Evolutionary conservation across 768 basidiomycete genomes (phyloP).

Genomic region (Coprinellus aureogranulatus): DNA sequence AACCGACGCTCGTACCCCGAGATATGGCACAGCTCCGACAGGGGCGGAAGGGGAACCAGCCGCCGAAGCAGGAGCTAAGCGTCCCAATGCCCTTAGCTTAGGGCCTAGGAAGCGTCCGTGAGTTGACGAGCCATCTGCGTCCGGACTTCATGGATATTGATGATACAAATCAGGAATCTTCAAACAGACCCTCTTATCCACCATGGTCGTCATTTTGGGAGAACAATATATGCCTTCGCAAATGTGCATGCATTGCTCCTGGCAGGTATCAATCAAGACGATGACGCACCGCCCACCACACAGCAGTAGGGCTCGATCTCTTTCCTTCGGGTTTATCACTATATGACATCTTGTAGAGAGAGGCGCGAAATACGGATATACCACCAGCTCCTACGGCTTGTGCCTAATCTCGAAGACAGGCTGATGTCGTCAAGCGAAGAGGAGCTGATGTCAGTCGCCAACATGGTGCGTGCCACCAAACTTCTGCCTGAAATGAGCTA

Average conservation of each 20-base stretch:
- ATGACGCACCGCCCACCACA: neutral
- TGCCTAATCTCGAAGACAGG: neutral
- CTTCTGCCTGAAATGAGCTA: neutral
- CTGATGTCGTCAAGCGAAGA: neutral
- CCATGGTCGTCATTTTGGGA: slow-evolving; percentile 3
- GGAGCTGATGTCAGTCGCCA: neutral
- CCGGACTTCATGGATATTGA: no score
- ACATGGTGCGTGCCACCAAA: neutral
- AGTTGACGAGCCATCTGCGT: neutral
- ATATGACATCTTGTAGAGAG: neutral
- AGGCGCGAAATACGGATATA: neutral
- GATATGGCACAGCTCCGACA: no score
- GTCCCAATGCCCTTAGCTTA: neutral
- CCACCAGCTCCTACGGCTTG: neutral
- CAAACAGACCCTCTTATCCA: neutral
- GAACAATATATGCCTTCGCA: neutral
- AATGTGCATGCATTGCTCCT: neutral
- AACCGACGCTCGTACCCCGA: no score
- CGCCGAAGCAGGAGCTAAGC: no score
- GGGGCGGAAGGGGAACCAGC: no score
- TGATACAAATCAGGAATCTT: neutral
- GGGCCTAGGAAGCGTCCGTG: neutral
- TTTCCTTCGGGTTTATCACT: neutral
- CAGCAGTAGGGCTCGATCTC: neutral
- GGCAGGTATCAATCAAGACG: neutral